Conservation (phyloP, 108 stramenopile species). For the Skeletonema tropicum region DNA sequence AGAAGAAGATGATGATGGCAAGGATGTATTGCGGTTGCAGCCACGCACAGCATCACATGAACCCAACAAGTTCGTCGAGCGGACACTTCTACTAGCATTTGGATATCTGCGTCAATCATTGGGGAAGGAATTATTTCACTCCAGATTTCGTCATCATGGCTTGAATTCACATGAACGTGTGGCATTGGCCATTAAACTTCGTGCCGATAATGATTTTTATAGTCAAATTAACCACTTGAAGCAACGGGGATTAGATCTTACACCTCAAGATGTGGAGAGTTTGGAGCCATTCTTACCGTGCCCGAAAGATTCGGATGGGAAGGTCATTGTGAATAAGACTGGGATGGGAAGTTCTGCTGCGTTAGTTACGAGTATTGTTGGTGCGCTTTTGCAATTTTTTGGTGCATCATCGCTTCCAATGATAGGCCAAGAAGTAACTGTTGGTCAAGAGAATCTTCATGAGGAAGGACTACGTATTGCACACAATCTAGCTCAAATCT, state of each 20-base stretch:
- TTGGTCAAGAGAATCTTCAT: slow-evolving; percentile 8
- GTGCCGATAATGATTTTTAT: slow-evolving; percentile 98
- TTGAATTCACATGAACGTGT: neutral
- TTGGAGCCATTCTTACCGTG: slow-evolving; percentile 85
- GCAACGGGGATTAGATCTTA: slow-evolving; percentile 51
- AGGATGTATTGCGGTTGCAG: slow-evolving; percentile 20
- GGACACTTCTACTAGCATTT: slow-evolving; percentile 72
- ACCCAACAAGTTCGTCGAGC: slow-evolving; percentile 83
- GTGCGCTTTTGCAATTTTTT: slow-evolving; percentile 61
- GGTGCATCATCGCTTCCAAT: slow-evolving; percentile 29
- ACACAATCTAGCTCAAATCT: slow-evolving; percentile 93
- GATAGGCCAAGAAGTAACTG: neutral
- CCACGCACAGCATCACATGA: slow-evolving; percentile 25
- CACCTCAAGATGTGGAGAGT: slow-evolving; percentile 59
- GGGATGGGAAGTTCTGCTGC: slow-evolving; percentile 95
- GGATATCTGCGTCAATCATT: slow-evolving; percentile 53
- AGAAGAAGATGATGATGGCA: slow-evolving; percentile 10
- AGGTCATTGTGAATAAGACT: slow-evolving; percentile 86
- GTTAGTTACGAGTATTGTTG: slow-evolving; percentile 88
- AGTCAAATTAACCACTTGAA: slow-evolving; percentile 76
- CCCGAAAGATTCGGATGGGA: slow-evolving; percentile 55
- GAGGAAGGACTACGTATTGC: slow-evolving; percentile 49
- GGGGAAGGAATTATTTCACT: slow-evolving; percentile 33
- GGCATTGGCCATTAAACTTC: slow-evolving; percentile 70
- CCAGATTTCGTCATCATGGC: slow-evolving; percentile 15